Evolutionary conservation across 768 basidiomycete genomes (phyloP).

Genomic region (Strobilomyces echinocephalus): DNA sequence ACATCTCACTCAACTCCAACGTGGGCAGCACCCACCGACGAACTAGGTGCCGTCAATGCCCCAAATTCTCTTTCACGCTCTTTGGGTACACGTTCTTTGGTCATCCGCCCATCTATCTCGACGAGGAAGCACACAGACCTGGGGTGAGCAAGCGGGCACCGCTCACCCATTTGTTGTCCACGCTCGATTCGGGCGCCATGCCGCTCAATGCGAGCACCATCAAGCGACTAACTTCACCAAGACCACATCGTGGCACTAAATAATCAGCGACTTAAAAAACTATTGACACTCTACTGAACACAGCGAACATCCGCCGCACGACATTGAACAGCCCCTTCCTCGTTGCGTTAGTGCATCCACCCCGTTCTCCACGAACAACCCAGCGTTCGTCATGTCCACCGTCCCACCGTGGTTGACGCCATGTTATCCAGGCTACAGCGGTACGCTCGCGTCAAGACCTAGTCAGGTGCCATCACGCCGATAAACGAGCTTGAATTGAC

Average conservation of each 20-base stretch:
- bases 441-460: no score
- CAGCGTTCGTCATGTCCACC: no score
- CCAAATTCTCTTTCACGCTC: constrained; percentile 43
- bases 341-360: no score
- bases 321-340: no score
- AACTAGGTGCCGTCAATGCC: constrained; percentile 32
- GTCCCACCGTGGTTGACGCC: no score
- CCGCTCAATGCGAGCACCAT: constrained; percentile 58
- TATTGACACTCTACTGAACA: no score
- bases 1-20: constrained; percentile 64
- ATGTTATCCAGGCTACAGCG: no score
- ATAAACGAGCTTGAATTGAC: no score
- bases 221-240: constrained; percentile 43
- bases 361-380: no score
- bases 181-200: constrained; percentile 69
- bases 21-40: constrained; percentile 34
- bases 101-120: constrained; percentile 54
- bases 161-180: constrained; percentile 33
- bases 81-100: constrained; percentile 71
- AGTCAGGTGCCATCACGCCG: no score
- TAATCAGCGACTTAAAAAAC: no score
- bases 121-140: constrained; percentile 38
- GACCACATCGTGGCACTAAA: constrained; percentile 30
- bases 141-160: constrained; percentile 17
- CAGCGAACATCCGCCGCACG: no score